phyloP scores from a whole-genome alignment of 2,329 filamentous ascomycete genomes.

The Aspergillus clavatus region DNA sequence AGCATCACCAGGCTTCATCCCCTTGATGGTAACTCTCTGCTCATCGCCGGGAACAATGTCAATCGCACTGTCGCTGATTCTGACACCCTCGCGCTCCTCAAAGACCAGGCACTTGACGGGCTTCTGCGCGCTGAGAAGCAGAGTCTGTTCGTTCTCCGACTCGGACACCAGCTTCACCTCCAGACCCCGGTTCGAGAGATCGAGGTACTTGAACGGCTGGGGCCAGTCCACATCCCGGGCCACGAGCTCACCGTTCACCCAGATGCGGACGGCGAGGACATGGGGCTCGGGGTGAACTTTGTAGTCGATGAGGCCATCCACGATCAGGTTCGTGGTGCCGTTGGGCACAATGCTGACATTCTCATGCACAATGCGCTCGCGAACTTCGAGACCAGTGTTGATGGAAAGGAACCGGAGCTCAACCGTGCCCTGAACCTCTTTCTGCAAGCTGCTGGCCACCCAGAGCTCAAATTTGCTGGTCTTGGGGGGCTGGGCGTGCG shows the following conservation, averaged over 20 bases:
- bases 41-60: constrained; percentile 57
- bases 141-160: constrained; percentile 18
- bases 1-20: constrained; percentile 15
- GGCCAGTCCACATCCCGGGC: constrained; percentile 58
- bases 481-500: constrained; percentile 52
- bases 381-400: constrained; percentile 51
- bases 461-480: constrained; percentile 53
- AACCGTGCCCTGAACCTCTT: constrained; percentile 28
- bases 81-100: constrained; percentile 52
- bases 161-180: constrained; percentile 40
- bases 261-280: constrained; percentile 51
- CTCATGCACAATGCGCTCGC: constrained; percentile 45
- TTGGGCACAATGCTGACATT: constrained; percentile 48
- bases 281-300: constrained; percentile 47
- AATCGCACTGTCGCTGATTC: constrained; percentile 53
- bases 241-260: constrained; percentile 48
- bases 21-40: constrained; percentile 37
- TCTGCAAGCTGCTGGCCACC: constrained; percentile 50
- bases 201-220: constrained; percentile 56
- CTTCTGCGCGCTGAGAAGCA: constrained; percentile 46
- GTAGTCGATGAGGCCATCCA: constrained; percentile 50
- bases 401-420: constrained; percentile 51
- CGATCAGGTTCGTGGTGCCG: constrained; percentile 50
- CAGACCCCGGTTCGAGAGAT: constrained; percentile 49
- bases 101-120: constrained; percentile 59